A percentile compares a stretch with the other conserved stretches of the same genome.
Evolutionary conservation across 2,329 filamentous ascomycete species (phyloP).

Genomic region (Fusarium caatingaense): DNA sequence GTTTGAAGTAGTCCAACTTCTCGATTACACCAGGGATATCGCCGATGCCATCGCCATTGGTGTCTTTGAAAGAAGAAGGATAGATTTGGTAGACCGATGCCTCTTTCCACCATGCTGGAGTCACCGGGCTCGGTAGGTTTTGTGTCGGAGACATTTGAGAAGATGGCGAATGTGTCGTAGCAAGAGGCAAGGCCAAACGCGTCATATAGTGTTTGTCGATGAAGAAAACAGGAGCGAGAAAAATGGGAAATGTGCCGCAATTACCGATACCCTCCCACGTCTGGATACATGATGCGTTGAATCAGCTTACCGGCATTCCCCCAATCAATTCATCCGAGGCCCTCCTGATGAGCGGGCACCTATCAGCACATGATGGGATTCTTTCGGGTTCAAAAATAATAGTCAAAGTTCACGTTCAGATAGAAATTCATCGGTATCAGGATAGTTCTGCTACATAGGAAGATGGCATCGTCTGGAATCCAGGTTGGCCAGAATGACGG

Average conservation of each 20-base stretch:
- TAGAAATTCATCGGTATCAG: too few species aligned
- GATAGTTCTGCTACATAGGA: too few species aligned
- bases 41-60: slow-evolving; percentile 69
- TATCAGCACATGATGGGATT: neutral
- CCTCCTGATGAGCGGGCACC: neutral
- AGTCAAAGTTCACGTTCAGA: neutral
- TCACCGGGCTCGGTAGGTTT: neutral
- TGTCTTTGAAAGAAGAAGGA: slow-evolving; percentile 66
- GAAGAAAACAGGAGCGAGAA: too few species aligned
- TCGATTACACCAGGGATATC: slow-evolving; percentile 71
- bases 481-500: too few species aligned
- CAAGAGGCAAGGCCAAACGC: too few species aligned
- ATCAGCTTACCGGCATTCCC: neutral
- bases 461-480: too few species aligned
- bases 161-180: neutral
- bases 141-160: slow-evolving; percentile 3
- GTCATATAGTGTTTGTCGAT: neutral
- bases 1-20: slow-evolving; percentile 70
- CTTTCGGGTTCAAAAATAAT: neutral
- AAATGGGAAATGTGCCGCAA: too few species aligned
- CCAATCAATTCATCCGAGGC: slow-evolving; percentile 7
- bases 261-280: neutral
- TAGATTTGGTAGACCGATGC: slow-evolving; percentile 59
- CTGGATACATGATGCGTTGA: slow-evolving; percentile 4
- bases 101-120: slow-evolving; percentile 65